Evolutionary conservation across 106 monocot species (phyloP).

Genomic region (Alisma plantagoaquatica): DNA sequence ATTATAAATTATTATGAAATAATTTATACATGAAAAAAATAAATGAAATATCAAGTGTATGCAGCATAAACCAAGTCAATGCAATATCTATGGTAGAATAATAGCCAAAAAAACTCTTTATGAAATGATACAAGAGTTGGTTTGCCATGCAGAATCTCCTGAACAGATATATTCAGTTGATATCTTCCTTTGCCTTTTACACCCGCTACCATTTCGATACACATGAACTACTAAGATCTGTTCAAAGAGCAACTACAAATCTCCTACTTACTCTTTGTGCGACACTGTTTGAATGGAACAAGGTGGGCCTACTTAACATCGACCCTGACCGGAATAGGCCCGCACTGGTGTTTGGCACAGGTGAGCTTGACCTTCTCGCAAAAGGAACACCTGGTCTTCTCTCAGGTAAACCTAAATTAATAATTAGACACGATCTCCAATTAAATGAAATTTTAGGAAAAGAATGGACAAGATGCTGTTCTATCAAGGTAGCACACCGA

Average conservation of each 20-base stretch:
- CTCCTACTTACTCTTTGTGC: constrained; percentile 29
- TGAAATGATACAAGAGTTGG: not conserved
- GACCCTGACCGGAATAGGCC: constrained; percentile 52
- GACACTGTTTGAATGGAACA: constrained; percentile 34
- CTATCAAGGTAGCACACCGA: too few species aligned
- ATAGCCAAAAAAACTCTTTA: not conserved
- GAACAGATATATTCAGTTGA: not conserved
- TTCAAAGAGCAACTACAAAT: too few species aligned
- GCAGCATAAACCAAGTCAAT: not conserved
- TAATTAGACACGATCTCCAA: not conserved
- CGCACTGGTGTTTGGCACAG: constrained; percentile 26
- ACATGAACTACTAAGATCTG: too few species aligned
- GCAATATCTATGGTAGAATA: not conserved
- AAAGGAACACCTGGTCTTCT: not conserved
- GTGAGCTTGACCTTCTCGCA: constrained; percentile 49
- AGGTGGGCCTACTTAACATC: constrained; percentile 26
- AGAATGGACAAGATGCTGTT: not conserved
- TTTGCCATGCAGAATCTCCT: not conserved
- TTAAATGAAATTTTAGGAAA: not conserved
- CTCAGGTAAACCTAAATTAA: too few species aligned
- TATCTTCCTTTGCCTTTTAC: too few species aligned
- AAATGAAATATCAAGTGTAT: not conserved
- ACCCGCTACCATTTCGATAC: too few species aligned
- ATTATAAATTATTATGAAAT: not conserved
- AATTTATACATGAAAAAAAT: not conserved